Evolutionary conservation across 2,329 filamentous ascomycete genomes (phyloP).

Genomic region (Pseudopyrenochaeta lycopersici): DNA sequence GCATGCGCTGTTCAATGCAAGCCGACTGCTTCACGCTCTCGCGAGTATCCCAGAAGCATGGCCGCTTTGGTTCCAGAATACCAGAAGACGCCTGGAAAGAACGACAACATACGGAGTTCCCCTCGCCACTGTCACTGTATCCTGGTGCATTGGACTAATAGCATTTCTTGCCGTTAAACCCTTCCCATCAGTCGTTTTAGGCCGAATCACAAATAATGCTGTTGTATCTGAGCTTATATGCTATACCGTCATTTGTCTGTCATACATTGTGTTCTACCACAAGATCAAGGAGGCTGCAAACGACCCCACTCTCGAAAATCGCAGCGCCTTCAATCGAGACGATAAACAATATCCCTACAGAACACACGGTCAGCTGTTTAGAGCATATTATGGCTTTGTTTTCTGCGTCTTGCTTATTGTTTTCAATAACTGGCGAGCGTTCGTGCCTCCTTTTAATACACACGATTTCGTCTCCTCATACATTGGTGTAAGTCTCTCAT

Average conservation of each 20-base stretch:
- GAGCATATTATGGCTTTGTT: slow-evolving; percentile 36
- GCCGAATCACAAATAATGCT: slow-evolving; percentile 46
- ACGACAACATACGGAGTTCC: slow-evolving; percentile 51
- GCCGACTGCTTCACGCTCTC: slow-evolving; percentile 55
- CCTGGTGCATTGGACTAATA: slow-evolving; percentile 50
- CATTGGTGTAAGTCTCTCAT: slow-evolving; percentile 27
- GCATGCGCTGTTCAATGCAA: slow-evolving; percentile 55
- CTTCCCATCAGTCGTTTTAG: slow-evolving; percentile 36
- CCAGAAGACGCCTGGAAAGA: slow-evolving; percentile 44
- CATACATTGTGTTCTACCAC: slow-evolving; percentile 47
- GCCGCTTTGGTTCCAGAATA: slow-evolving; percentile 46
- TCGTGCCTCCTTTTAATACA: slow-evolving; percentile 23
- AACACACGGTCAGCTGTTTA: slow-evolving; percentile 35
- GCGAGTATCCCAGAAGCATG: slow-evolving; percentile 52
- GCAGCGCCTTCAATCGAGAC: slow-evolving; percentile 35
- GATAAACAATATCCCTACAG: slow-evolving; percentile 41
- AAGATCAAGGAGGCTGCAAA: slow-evolving; percentile 32
- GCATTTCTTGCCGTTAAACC: slow-evolving; percentile 48
- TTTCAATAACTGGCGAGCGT: slow-evolving; percentile 39
- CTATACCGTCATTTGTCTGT: slow-evolving; percentile 44
- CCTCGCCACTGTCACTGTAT: slow-evolving; percentile 48
- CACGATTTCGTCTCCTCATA: slow-evolving; percentile 30
- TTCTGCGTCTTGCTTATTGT: slow-evolving; percentile 35
- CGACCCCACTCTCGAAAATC: slow-evolving; percentile 35
- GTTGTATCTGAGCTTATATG: slow-evolving; percentile 50